Percentiles rank a stretch among this genome's conserved stretches.
phyloP scores from a whole-genome alignment of 345 rosid genomes.

The Iberis pinnata region DNA sequence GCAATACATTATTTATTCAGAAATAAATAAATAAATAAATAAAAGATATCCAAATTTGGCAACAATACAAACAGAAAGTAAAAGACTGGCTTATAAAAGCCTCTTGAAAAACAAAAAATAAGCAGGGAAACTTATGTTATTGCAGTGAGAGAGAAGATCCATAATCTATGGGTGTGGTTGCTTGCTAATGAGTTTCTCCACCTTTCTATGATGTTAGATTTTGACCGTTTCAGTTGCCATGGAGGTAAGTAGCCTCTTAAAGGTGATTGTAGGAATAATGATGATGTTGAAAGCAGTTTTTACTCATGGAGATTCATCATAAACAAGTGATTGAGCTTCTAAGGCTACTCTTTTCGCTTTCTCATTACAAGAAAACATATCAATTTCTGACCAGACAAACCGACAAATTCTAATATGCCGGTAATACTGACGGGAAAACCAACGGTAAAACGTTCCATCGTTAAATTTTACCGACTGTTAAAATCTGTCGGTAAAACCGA shows the following conservation, averaged over 20 bases:
- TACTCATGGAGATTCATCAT: slow-evolving; percentile 82
- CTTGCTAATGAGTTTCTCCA: slow-evolving; percentile 33
- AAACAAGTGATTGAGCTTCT: slow-evolving; percentile 49
- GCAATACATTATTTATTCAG: slow-evolving; percentile 14
- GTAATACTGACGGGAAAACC: no score
- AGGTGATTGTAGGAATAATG: slow-evolving; percentile 64
- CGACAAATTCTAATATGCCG: no score
- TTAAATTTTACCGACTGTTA: no score
- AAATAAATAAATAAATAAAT: not conserved
- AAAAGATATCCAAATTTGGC: slow-evolving; percentile 6
- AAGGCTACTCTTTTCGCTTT: slow-evolving; percentile 50
- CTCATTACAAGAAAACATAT: no score
- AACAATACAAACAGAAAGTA: slow-evolving; percentile 14
- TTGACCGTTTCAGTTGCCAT: slow-evolving; percentile 59
- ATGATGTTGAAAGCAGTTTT: slow-evolving; percentile 66
- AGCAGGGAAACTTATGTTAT: no score
- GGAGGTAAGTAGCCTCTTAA: slow-evolving; percentile 74
- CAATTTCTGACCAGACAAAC: no score
- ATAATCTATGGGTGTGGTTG: not conserved
- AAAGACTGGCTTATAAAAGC: slow-evolving; percentile 14
- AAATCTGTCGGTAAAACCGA: no score
- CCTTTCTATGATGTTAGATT: slow-evolving; percentile 61
- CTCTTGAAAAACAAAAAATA: slow-evolving; percentile 11
- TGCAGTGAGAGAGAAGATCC: not conserved
- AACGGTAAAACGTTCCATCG: no score